Evolutionary conservation across 768 basidiomycete genomes (phyloP).

Genomic region (Phylloporus rhodoxanthus): DNA sequence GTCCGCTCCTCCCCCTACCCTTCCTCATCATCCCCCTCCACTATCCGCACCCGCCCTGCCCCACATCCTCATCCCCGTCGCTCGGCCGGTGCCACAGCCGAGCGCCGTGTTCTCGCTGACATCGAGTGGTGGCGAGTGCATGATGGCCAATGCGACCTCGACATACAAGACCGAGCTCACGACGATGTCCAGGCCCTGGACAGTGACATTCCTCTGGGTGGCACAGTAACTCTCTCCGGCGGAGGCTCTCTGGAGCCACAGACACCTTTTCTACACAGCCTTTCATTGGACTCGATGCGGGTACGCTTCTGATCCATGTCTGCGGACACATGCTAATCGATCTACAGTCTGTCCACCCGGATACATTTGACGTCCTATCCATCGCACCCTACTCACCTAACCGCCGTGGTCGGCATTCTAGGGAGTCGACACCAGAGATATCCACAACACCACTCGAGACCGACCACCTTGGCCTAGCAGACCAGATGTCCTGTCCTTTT

Average conservation of each 20-base stretch:
- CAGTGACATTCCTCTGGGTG: conserved; percentile 13
- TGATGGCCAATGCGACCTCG: conserved; percentile 53
- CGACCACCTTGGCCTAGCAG: conserved; percentile 33
- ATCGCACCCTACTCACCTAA: conserved; percentile 50
- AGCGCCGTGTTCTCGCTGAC: conserved; percentile 73
- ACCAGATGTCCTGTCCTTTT: conserved; percentile 35
- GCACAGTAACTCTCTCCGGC: conserved; percentile 33
- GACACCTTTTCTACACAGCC: conserved; percentile 25
- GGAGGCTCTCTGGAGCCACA: conserved; percentile 35
- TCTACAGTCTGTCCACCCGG: conserved; percentile 27
- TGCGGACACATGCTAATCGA: conserved; percentile 18
- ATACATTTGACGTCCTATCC: conserved; percentile 43
- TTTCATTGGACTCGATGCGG: conserved; percentile 23
- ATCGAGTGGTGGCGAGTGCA: conserved; percentile 85
- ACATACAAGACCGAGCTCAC: conserved; percentile 27
- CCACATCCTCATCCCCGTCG: conserved; percentile 42
- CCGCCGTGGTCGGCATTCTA: conserved; percentile 39
- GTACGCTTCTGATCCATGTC: conserved; percentile 9
- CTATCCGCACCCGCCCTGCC: conserved; percentile 34
- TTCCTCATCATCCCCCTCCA: conserved; percentile 34
- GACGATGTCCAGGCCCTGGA: conserved; percentile 14
- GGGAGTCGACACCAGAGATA: conserved; percentile 53
- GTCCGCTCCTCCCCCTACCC: conserved; percentile 69
- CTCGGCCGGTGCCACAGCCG: conserved; percentile 56
- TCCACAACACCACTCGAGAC: conserved; percentile 35